phyloP scores from a whole-genome alignment of 1,139 yeast species.

The Kodamaea arcana region DNA sequence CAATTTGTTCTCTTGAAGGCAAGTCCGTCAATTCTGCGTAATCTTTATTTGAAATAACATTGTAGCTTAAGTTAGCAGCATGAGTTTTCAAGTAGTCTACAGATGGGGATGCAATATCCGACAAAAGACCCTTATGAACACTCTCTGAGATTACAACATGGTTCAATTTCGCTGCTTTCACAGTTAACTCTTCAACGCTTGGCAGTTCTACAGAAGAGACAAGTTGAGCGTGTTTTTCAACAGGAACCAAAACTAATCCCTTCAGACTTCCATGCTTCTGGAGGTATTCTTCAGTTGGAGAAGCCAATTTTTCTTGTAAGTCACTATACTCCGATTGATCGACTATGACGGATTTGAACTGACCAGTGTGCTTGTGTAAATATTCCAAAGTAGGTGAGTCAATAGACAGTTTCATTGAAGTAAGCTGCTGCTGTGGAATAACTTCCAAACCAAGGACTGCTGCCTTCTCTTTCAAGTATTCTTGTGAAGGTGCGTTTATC shows the following conservation, averaged over 20 bases:
- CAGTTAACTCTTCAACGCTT: conserved; percentile 9
- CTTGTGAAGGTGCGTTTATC: conserved; percentile 11
- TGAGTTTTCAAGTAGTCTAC: conserved; percentile 10
- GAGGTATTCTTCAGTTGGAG: conserved; percentile 24
- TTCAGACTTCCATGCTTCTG: conserved; percentile 13
- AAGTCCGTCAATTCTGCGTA: conserved; percentile 22
- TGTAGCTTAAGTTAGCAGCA: conserved; percentile 7
- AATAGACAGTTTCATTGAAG: conserved; percentile 7
- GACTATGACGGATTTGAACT: conserved; percentile 7
- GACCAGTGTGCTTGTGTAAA: conserved; percentile 12
- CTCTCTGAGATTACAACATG: conserved; percentile 6
- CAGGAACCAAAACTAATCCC: conserved; percentile 10
- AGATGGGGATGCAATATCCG: conserved; percentile 8
- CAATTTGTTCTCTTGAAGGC: conserved; percentile 35
- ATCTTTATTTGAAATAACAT: conserved; percentile 12
- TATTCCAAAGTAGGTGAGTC: conserved; percentile 23
- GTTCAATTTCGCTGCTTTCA: conserved; percentile 4
- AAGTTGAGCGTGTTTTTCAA: conserved; percentile 6
- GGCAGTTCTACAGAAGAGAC: conserved; percentile 8
- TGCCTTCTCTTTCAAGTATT: conserved; percentile 13
- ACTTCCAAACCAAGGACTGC: conserved; percentile 4
- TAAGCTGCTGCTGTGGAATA: conserved; percentile 9
- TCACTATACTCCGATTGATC: conserved; percentile 10
- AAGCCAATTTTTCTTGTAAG: conserved; percentile 11
- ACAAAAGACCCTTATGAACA: conserved; percentile 7